These are phyloP conservation scores for Phlyctochytrium bullatum DNA, from an alignment of 192 early-diverging fungal genomes.

Conservation along the genomic window DNA sequence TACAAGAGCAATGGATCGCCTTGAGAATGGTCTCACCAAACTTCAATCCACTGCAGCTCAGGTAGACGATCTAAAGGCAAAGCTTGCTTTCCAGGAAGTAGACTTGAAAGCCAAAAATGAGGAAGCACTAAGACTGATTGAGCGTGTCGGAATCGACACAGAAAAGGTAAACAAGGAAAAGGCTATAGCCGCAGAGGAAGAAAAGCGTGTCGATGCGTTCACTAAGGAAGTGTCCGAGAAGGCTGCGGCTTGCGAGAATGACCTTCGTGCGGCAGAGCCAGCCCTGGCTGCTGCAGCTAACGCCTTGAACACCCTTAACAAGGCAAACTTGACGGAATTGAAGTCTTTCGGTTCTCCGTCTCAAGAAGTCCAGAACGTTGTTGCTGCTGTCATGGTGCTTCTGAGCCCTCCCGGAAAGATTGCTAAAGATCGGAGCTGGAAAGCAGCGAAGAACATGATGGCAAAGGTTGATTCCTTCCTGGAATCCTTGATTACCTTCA, in stretches of 20 bases:
- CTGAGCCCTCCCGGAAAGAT: constrained; percentile 63
- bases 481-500: constrained; percentile 56
- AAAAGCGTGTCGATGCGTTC: constrained; percentile 58
- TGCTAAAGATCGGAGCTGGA: constrained; percentile 64
- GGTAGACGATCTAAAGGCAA: constrained; percentile 65
- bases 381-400: constrained; percentile 62
- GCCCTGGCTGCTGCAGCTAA: constrained; percentile 56
- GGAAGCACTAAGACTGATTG: constrained; percentile 59
- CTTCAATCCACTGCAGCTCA: constrained; percentile 61
- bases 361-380: constrained; percentile 56
- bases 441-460: constrained; percentile 69
- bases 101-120: constrained; percentile 66
- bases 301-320: constrained; percentile 65
- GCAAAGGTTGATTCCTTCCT: constrained; percentile 68
- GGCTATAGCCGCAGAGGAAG: constrained; percentile 65
- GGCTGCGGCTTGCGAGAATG: constrained; percentile 52
- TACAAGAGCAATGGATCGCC: constrained; percentile 64
- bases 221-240: constrained; percentile 63
- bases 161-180: constrained; percentile 68
- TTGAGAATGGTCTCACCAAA: constrained; percentile 65
- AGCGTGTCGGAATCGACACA: constrained; percentile 61
- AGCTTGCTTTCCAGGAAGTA: constrained; percentile 63
- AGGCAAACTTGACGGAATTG: constrained; percentile 66
- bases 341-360: constrained; percentile 69
- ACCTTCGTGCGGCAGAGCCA: constrained; percentile 62